Evolutionary conservation across 768 basidiomycete genomes (phyloP), one percentile per base, ranked within the genome.

Genomic region (Tulasnella sp.): DNA sequence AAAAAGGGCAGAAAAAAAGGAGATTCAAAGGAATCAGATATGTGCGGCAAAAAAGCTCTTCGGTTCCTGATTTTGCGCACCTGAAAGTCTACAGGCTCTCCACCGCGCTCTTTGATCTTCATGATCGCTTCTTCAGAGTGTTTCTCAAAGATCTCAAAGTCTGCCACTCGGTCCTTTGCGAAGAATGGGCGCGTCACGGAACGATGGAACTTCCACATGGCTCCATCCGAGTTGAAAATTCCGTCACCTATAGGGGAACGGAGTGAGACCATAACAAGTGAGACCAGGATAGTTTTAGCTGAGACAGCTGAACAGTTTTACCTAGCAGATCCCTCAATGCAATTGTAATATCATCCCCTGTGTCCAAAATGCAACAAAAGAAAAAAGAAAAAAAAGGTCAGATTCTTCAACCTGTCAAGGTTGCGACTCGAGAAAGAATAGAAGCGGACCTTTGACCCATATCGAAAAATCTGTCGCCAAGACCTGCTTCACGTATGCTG

Each of bases 201-300:
- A 9, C 84, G 79, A 66, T 85, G 83, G 64, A 83, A 83, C 81
- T 81, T 86, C 85, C 85, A 86, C 69, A 79, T 74, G 0, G 83
- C 80, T 15, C 64, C 63, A 30, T 65, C 64, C 31, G 58, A 74
- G 62, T 79, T 81, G 68, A 82, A 81, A 4, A 82, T 79, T 0
- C 84, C 84, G 10, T 75, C 74, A 0, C 84, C 84, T 15, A 85
- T 8, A 21, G n/a, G 24, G 15, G 34, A 38, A 38, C 7, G 15
- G 7, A 38, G 15, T 73, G 78, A 74, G 15, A 71, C 41, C 65
- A 60, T 31, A 27, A 30, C 11, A 41, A 45, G 22, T 3, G 44
- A 15, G 12, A 17, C 12, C 21, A 4, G 7, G 24, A 15, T 5
- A 7, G 34, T 38, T 38, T 7, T 7, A 15, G 7, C 34, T 15